Evolutionary conservation across 2,329 filamentous ascomycete genomes (phyloP), one percentile per base, ranked within the genome.

Genomic region (Diaporthe sp.): DNA sequence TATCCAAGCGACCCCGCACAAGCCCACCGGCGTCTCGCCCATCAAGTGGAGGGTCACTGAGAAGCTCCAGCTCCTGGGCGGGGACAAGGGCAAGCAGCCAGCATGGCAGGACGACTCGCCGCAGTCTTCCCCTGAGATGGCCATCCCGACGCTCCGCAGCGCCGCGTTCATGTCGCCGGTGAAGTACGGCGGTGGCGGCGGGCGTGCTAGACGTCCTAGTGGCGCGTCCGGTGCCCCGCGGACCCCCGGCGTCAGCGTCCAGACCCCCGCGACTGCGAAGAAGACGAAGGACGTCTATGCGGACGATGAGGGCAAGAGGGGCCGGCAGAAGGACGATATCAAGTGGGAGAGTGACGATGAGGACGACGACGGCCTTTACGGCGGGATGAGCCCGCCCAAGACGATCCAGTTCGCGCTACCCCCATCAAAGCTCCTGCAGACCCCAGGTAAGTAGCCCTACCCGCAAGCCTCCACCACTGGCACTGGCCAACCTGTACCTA

Each of bases 371-470:
- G 90, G 88, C 55, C 80, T 90, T 8, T 92, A 93, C 74, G 89
- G 89, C 9, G 94, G 92, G 8, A 93, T 95, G 83, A 98, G 94
- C 80, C 97, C 97, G 37, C 97, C 97, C 0, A 98, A 98, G 87
- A 97, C 94, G 15, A 96, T 97, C 75, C 94, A 96, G 80, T 97
- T 97, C 82, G 92, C 93, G 58, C 84, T 97, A 63, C 94, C 94
- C 68, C 93, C 93, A 70, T 94, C 92, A 53, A 92, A 94, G 80
- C 84, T 97, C 30, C 83, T 96, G 81, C 94, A 96, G 82, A 97
- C 94, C 65, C 94, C 94, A 76, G 92, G 92, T 94, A 84, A 81
- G 90, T 39, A 44, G 6, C 39, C 80, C 13, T 44, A 58, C 27
- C 47, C 35, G 8, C 72, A 47, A 56, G 13, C 22, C 55, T 25